Evolutionary conservation across 2,329 filamentous ascomycete genomes (phyloP), one percentile per base, ranked within the genome.

Genomic region (Rugonectria rugulosa): DNA sequence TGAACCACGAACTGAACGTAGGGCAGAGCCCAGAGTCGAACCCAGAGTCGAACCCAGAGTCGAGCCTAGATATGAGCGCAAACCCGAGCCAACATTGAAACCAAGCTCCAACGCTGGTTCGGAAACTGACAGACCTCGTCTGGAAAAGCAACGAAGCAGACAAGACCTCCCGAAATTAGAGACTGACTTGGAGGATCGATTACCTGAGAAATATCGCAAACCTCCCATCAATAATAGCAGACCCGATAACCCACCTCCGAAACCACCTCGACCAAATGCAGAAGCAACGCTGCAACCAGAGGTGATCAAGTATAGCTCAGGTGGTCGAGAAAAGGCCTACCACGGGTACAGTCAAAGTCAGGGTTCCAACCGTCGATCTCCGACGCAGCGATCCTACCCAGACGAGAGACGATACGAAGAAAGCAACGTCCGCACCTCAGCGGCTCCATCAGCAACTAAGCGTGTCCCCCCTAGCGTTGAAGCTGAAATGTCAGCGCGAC

Each of bases 101-200:
- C 36, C 61, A 5, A 62, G 59, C 29, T 23, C 51, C 11, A 46
- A 53, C 29, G 14, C 51, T 34, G 49, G 29, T 29, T 59, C 60
- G 23, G 66, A 68, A 19, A 59, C 52, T 31, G 66, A 56, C 49
- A 65, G 61, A 14, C 65, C 66, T 36, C 57, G 53, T 8, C 51
- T 69, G 9, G 65, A 67, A 14, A 70, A 69, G 27, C 67, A 69
- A 12, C 69, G 65, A 62, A 74, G 67, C 60, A 69, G 72, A 45
- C 72, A 75, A 40, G 68, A 81, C 23, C 63, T 83, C 5, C 79
- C 80, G 4, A 74, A 72, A 6, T 70, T 82, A 12, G 75, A 79
- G 24, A 82, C 80, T 2, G 72, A 76, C 2, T 40, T 77, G 29
- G 60, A 69, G 40, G 62, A 65, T 15, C 63, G 57, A 38, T 40